A percentile compares a stretch with the other conserved stretches of the same genome.
Evolutionary conservation across 1,284 basidiomycete species (phyloP).

Genomic region (Fomes fomentarius): DNA sequence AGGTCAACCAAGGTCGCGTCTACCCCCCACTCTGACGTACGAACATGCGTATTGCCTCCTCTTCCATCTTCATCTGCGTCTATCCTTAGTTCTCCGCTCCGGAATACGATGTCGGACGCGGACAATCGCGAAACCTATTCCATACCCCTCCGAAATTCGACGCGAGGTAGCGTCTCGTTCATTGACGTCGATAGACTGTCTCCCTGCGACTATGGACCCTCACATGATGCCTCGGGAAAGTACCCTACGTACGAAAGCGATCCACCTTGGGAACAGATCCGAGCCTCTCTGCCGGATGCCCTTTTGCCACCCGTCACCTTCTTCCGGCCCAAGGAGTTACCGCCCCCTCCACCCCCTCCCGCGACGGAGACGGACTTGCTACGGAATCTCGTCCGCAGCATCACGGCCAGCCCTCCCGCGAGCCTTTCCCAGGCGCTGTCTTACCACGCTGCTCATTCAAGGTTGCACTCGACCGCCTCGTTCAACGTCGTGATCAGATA

Average conservation of each 20-base stretch:
- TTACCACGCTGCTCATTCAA: slow-evolving; percentile 24
- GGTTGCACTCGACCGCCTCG: slow-evolving; percentile 33
- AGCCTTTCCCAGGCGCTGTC: slow-evolving; percentile 18
- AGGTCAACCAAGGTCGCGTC: slow-evolving; percentile 8
- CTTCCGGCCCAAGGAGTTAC: slow-evolving; percentile 26
- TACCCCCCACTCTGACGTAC: not conserved
- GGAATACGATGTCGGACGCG: not conserved
- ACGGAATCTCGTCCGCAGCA: slow-evolving; percentile 47
- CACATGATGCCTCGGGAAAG: not conserved
- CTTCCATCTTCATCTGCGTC: not conserved
- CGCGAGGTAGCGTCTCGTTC: slow-evolving; percentile 1
- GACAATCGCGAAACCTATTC: slow-evolving; percentile 3
- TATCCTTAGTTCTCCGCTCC: not conserved
- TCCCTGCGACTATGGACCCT: slow-evolving; percentile 1
- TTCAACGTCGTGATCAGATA: slow-evolving; percentile 39
- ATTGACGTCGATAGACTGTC: slow-evolving; percentile 9
- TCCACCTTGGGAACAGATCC: slow-evolving; percentile 28
- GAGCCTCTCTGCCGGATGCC: slow-evolving; percentile 14
- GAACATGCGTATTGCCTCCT: not conserved
- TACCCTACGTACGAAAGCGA: slow-evolving; percentile 16
- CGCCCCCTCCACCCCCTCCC: slow-evolving; percentile 8
- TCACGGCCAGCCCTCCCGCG: slow-evolving; percentile 26
- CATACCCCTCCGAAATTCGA: not conserved
- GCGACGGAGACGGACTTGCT: slow-evolving; percentile 37
- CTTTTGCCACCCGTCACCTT: slow-evolving; percentile 9